These are phyloP conservation scores for Populus simonii DNA, from an alignment of 345 rosid species.

Conservation along the genomic window DNA sequence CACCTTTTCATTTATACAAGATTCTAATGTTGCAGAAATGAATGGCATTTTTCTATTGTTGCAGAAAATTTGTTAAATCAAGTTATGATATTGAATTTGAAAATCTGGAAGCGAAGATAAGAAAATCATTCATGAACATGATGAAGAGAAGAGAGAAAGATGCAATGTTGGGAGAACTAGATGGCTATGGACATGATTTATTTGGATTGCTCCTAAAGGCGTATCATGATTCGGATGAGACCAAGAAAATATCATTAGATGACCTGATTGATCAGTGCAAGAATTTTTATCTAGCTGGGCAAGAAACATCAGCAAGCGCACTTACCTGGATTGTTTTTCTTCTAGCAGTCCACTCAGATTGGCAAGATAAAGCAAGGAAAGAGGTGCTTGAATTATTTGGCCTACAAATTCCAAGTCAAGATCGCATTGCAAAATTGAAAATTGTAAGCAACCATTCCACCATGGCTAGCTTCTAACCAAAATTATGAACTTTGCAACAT, in stretches of 20 bases:
- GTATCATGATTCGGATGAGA: constrained; percentile 19
- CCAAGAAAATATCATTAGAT: constrained; percentile 26
- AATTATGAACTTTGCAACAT: neutral
- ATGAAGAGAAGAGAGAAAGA: constrained; percentile 27
- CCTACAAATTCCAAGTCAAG: constrained; percentile 26
- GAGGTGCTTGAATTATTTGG: constrained; percentile 36
- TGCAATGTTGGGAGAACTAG: neutral
- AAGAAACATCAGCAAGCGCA: constrained; percentile 23
- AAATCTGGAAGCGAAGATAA: constrained; percentile 9
- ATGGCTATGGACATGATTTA: constrained; percentile 26
- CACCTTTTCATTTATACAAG: neutral
- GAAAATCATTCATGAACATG: constrained; percentile 10
- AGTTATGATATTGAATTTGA: constrained; percentile 27
- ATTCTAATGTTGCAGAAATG: neutral
- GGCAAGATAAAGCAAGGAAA: constrained; percentile 46
- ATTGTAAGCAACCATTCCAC: constrained; percentile 24
- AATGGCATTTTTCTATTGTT: neutral
- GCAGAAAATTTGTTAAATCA: constrained; percentile 30
- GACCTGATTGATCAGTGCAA: constrained; percentile 43
- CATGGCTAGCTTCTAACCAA: neutral
- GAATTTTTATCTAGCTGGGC: constrained; percentile 37
- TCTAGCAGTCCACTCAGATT: constrained; percentile 37
- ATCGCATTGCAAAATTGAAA: constrained; percentile 34
- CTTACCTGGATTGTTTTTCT: constrained; percentile 29
- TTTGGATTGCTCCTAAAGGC: constrained; percentile 28